A percentile compares a stretch with the other conserved stretches of the same genome.
Conservation (phyloP, 306 rosid species). For the Benincasa hispida region DNA sequence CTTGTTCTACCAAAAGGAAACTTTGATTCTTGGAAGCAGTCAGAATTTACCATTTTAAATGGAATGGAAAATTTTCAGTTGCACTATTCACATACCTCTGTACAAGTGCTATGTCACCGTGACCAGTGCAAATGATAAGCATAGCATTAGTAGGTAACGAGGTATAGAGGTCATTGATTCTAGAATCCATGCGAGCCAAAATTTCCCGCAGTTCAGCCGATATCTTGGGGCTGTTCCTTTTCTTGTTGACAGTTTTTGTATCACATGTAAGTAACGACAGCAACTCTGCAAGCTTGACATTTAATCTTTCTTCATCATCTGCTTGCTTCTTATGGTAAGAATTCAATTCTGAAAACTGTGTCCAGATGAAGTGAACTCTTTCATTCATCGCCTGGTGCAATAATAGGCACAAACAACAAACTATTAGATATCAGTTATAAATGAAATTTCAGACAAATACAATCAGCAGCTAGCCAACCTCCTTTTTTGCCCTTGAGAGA, state of each 20-base stretch:
- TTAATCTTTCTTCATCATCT: slow-evolving; percentile 49
- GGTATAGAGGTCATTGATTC: slow-evolving; percentile 35
- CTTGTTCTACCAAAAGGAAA: not conserved
- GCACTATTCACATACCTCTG: slow-evolving; percentile 43
- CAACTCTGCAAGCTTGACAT: slow-evolving; percentile 75
- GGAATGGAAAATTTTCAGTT: not conserved
- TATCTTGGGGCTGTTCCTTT: slow-evolving; percentile 28
- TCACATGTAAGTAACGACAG: slow-evolving; percentile 64
- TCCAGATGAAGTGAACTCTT: slow-evolving; percentile 79
- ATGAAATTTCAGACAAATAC: not conserved
- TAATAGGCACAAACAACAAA: slow-evolving; percentile 17
- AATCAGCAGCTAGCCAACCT: slow-evolving; percentile 33
- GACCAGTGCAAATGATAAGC: slow-evolving; percentile 91
- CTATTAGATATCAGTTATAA: not conserved
- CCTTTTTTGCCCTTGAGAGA: slow-evolving; percentile 54
- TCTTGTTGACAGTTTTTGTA: slow-evolving; percentile 28
- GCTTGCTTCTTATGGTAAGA: slow-evolving; percentile 66
- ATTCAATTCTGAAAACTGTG: slow-evolving; percentile 76
- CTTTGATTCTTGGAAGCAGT: not conserved
- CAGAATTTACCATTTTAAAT: not conserved
- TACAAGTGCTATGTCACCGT: slow-evolving; percentile 83
- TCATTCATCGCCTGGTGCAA: slow-evolving; percentile 66
- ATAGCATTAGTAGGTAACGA: slow-evolving; percentile 67
- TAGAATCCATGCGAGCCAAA: slow-evolving; percentile 57
- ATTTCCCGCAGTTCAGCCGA: slow-evolving; percentile 59